Conservation (phyloP, 2,329 filamentous ascomycete genomes). For the Cyphellophora attinorum region DNA sequence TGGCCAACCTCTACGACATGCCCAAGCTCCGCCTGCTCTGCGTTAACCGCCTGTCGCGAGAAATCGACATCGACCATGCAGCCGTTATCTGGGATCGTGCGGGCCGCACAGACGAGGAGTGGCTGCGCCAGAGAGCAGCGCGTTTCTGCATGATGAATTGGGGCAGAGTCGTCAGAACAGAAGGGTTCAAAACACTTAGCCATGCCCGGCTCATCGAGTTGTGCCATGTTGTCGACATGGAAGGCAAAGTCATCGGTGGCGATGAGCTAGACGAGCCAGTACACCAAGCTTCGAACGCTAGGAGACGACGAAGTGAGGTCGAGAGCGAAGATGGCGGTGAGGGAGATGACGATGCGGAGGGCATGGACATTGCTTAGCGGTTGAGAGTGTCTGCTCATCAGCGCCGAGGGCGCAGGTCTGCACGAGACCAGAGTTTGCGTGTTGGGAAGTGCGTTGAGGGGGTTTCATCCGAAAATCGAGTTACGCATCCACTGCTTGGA, state of each 20-base stretch:
- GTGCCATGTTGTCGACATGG: conserved; percentile 84
- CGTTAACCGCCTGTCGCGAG: conserved; percentile 78
- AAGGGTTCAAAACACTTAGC: conserved; percentile 73
- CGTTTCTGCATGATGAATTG: conserved; percentile 86
- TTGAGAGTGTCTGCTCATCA: too few relatives aligned
- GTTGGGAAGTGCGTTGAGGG: background rate
- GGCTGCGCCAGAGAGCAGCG: conserved; percentile 81
- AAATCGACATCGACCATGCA: conserved; percentile 88
- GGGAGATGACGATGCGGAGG: conserved; percentile 37
- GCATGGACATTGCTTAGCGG: conserved; percentile 30
- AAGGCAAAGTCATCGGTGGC: conserved; percentile 81
- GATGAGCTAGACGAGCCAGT: conserved; percentile 59
- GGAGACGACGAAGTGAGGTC: conserved; percentile 13
- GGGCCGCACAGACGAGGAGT: conserved; percentile 80
- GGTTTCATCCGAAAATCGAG: background rate
- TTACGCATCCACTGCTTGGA: too few relatives aligned
- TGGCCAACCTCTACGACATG: conserved; percentile 98
- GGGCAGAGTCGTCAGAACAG: conserved; percentile 84
- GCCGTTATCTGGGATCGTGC: conserved; percentile 96
- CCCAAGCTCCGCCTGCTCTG: conserved; percentile 83
- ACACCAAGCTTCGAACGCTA: conserved; percentile 34
- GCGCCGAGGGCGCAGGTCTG: background rate
- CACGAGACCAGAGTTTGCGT: background rate
- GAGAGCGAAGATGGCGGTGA: conserved; percentile 29
- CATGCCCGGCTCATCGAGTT: conserved; percentile 76